Base-by-base conservation (phyloP, 2,329 filamentous ascomycete genomes). In the Diplodia seriata region DNA sequence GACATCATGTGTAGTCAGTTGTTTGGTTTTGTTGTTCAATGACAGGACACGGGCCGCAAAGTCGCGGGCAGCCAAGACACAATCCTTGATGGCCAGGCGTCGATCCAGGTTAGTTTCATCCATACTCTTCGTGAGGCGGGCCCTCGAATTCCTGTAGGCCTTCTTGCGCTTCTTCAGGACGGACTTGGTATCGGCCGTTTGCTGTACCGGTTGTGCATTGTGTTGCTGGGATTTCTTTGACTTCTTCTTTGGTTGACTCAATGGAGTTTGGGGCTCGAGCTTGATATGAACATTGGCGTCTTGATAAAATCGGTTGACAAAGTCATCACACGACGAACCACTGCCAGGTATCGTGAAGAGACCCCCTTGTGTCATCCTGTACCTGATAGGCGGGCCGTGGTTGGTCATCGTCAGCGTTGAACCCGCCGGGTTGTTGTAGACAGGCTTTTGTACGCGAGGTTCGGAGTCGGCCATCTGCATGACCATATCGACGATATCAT, bases 401-500 rank as follows among this genome's bases (percentile, higher is more conserved):
- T 31, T 18, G 15, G 15, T 20, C 26, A n/a, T 5, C 53, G 53
- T 14, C 20, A 51, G 26, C 18, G 3, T 51, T 14, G 55, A 7
- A 12, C 1, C 18, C 18, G 11, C 38, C 1, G 38, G 18, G 15
- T 31, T 20, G 9, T 29, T 47, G 15, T 23, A 8, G 14, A 15
- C 26, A 29, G 23, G 23, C 7, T 38, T 47, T 3, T 8, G 29
- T 12, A 23, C 4, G 5, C 43, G 31, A 18, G 62, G 68, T 11
- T 53, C 11, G 11, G 43, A 47, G 20, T 67, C 49, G 3, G 68
- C 68, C n/a, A 72, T 70, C 20, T 72, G 68, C 74, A 76, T 74
- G 33, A 76, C 66, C 59, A 76, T 57, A 55, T 76, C 71, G 4
- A 76, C 74, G 47, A 76, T 72, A 18, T 76, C 74, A 2, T 71